Conservation (phyloP, 1,284 basidiomycete genomes). For the Marasmius tenuissimus region DNA sequence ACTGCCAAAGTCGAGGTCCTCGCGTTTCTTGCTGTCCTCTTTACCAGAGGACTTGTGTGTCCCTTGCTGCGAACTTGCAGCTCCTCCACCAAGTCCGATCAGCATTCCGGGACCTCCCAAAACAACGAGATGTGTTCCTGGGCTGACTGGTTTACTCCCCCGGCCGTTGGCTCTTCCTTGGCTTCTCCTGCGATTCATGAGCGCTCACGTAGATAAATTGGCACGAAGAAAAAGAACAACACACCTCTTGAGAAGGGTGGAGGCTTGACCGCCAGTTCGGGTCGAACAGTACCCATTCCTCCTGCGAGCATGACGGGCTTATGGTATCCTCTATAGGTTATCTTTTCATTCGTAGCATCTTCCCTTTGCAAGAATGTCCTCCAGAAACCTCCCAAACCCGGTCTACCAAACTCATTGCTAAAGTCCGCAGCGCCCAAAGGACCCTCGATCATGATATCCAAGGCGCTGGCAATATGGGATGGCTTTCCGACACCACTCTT, state of each 20-base stretch:
- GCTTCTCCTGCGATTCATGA: not conserved
- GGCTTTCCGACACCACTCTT: conserved; percentile 87
- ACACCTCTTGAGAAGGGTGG: conserved; percentile 78
- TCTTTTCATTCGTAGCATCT: conserved; percentile 20
- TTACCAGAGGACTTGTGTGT: no score
- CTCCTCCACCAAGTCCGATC: conserved; percentile 96
- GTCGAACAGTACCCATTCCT: conserved; percentile 91
- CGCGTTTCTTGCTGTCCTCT: conserved; percentile 64
- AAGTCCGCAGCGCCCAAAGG: conserved; percentile 95
- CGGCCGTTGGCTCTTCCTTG: not conserved
- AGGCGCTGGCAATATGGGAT: conserved; percentile 86
- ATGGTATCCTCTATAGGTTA: conserved; percentile 83
- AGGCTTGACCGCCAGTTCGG: conserved; percentile 77
- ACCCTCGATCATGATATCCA: conserved; percentile 98
- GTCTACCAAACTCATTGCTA: conserved; percentile 98
- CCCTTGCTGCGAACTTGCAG: conserved; percentile 79
- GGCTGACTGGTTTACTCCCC: not conserved
- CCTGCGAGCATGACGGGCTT: conserved; percentile 99
- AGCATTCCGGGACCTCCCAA: conserved; percentile 97
- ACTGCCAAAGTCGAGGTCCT: conserved; percentile 94
- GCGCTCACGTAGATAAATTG: not conserved
- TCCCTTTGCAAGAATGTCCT: conserved; percentile 85
- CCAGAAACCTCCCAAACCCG: conserved; percentile 85
- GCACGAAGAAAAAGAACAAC: conserved; percentile 4
- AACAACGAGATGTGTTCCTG: conserved; percentile 64